Evolutionary conservation across 495 filamentous ascomycete species (phyloP), one percentile per base, ranked within the genome.

Genomic region (Penicillium crystallinum): DNA sequence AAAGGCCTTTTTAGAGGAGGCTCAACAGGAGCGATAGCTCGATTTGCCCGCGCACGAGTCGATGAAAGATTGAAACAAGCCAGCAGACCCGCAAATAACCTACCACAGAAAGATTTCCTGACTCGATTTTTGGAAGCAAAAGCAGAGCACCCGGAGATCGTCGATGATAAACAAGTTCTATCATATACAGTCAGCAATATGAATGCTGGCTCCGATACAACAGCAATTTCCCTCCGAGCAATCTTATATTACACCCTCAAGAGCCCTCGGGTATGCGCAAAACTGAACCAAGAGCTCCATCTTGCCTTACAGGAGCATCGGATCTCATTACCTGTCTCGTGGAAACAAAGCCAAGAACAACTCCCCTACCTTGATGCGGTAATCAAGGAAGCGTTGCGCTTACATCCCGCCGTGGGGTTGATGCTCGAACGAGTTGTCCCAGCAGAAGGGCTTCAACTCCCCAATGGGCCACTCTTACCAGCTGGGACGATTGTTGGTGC

Each of bases 161-260:
- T 75, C 81, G 2, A 77, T 73, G 39, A 88, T 74, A 17, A 64
- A 36, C 0, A 86, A 78, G 58, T 52, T 6, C 50, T 69, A 33
- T 62, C 63, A 6, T 64, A 62, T 44, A 62, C 67, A 2, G 79
- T 62, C 22, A 58, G 61, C 46, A 81, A 79, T 56, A 64, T 79
- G 14, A 64, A 56, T 43, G 74, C 74, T 3, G 74, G 84, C 6
- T 79, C 74, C 31, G 84, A 88, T 59, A 87, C 83, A 6, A 88
- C 84, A 0, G 86, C 83, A 14, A 86, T 86, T 48, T 79, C 75
- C 17, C 70, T 88, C 1, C 68, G 75, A 1, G 71, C 80, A 2
- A 74, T 88, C 0, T 85, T 89, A 51, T 88, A 89, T 62, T 83
- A 79, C 59, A 37, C 59, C 76, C 64, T 87, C 3, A 70, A 85